Conservation (phyloP, 2,329 filamentous ascomycete species). For the Davidsoniella eucalypti region DNA sequence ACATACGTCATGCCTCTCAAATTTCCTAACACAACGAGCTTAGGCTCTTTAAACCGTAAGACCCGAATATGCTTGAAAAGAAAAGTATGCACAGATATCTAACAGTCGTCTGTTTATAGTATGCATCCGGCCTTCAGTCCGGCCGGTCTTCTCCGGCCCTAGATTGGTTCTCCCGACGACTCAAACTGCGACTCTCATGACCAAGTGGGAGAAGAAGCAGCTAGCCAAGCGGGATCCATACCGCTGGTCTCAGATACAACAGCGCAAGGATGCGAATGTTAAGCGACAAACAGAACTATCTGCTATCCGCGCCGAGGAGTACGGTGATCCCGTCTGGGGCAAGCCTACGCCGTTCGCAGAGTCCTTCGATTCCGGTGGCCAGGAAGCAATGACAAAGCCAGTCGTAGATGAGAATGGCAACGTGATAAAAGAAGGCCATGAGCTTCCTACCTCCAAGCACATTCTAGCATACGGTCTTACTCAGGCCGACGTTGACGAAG, state of each 20-base stretch:
- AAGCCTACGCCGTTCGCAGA: constrained; percentile 66
- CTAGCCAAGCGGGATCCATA: constrained; percentile 65
- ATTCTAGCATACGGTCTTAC: constrained; percentile 64
- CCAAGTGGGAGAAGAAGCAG: constrained; percentile 45
- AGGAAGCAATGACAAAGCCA: constrained; percentile 23
- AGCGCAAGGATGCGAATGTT: constrained; percentile 70
- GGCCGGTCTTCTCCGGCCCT: constrained; percentile 28
- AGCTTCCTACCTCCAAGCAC: constrained; percentile 30
- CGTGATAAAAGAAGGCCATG: constrained; percentile 22
- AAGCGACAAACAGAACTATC: constrained; percentile 55
- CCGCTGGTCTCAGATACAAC: constrained; percentile 60
- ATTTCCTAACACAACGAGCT: constrained; percentile 42
- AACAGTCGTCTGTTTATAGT: constrained; percentile 24
- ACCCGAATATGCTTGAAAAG: constrained; percentile 15
- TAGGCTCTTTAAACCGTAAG: constrained; percentile 45
- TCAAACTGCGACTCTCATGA: constrained; percentile 44
- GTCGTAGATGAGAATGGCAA: constrained; percentile 27
- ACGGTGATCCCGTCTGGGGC: constrained; percentile 69
- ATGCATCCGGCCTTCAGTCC: constrained; percentile 39
- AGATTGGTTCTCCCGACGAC: constrained; percentile 35
- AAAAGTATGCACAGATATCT: constrained; percentile 10
- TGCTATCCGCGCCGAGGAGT: constrained; percentile 42
- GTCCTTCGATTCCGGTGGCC: constrained; percentile 55
- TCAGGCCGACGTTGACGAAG: constrained; percentile 46
- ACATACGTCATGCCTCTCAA: constrained; percentile 46